Conservation (phyloP, 1,284 basidiomycete species). For the Coriolopsis trogii region DNA sequence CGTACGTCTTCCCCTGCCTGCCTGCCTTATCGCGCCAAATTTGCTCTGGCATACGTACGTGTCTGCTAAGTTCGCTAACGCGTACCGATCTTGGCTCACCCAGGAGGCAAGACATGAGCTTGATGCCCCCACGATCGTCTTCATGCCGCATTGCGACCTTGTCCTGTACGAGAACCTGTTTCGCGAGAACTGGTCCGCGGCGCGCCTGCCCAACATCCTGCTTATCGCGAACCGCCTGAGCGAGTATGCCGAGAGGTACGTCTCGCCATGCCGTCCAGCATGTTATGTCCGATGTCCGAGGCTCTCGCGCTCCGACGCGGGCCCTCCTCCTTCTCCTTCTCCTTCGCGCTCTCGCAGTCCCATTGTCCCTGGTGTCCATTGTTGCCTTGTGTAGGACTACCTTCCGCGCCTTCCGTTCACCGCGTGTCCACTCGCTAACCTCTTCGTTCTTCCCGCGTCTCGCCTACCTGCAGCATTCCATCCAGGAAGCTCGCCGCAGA, state of each 20-base stretch:
- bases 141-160: slow-evolving; percentile 79
- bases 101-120: slow-evolving; percentile 37
- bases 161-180: slow-evolving; percentile 68
- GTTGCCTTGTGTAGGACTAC: slow-evolving; percentile 4
- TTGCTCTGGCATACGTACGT: slow-evolving; percentile 6
- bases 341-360: neutral
- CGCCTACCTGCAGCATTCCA: slow-evolving; percentile 34
- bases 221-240: slow-evolving; percentile 49
- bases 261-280: slow-evolving; percentile 11
- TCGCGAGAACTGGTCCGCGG: slow-evolving; percentile 58
- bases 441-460: slow-evolving; percentile 9
- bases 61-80: slow-evolving; percentile 9
- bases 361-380: slow-evolving; percentile 4
- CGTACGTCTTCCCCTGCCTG: slow-evolving; percentile 41
- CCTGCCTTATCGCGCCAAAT: slow-evolving; percentile 4
- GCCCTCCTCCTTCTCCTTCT: slow-evolving; percentile 2
- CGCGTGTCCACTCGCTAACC: slow-evolving; percentile 3
- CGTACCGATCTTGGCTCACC: neutral
- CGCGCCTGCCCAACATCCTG: slow-evolving; percentile 39
- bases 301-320: slow-evolving; percentile 12
- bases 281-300: slow-evolving; percentile 7
- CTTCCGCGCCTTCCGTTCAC: slow-evolving; percentile 1
- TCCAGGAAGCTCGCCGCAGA: slow-evolving; percentile 36
- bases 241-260: slow-evolving; percentile 56
- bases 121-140: slow-evolving; percentile 56